Base-by-base conservation (phyloP, 306 rosid genomes). In the Psophocarpus tetragonolobus region DNA sequence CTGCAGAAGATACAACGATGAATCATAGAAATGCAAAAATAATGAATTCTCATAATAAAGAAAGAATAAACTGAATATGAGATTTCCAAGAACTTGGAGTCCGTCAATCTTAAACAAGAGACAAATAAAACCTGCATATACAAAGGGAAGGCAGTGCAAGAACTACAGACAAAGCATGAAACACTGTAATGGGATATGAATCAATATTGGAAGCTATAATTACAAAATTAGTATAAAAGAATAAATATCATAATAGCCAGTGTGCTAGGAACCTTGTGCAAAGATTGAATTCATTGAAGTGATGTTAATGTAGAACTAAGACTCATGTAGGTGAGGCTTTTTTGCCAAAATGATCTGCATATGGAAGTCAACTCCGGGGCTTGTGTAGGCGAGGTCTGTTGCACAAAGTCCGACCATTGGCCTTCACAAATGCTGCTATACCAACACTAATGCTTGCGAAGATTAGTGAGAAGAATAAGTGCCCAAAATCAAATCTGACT, bases 381-480 rank as follows among this genome's bases (percentile, higher is more conserved):
- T 80, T 91, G 88, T 85, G 90, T 24, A 93, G 86, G 73, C 89
- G 89, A 26, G 96, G 96, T 23, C 97, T 81, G 80, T 88, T 91
- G 86, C 97, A 91, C 86, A 93, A 93, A 56, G 88, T 17, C 69
- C 93, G 85, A 39, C 97, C 97, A 4, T 93, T 93, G 80, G 94
- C 92, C 86, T 88, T 85, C 66, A 89, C 93, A 77, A 89, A 86
- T 74, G 88, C 85, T 24, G 97, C 97, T 64, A 91, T 60, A n/a
- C 74, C 96, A 23, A 91, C 44, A 68, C 97, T 91, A 29, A 89
- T 67, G 83, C 90, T 77, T 71, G 96, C 97, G 96, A 96, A 93
- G 71, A 91, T 64, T 21, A 91, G 18, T 9, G 97, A 89, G 77
- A 89, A 82, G 85, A 89, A 88, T 63, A 91, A 67, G 88, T 93